These are phyloP conservation scores for peach (Prunus persica) DNA, from an alignment of 306 rosid species.

Conservation along the genomic window DNA sequence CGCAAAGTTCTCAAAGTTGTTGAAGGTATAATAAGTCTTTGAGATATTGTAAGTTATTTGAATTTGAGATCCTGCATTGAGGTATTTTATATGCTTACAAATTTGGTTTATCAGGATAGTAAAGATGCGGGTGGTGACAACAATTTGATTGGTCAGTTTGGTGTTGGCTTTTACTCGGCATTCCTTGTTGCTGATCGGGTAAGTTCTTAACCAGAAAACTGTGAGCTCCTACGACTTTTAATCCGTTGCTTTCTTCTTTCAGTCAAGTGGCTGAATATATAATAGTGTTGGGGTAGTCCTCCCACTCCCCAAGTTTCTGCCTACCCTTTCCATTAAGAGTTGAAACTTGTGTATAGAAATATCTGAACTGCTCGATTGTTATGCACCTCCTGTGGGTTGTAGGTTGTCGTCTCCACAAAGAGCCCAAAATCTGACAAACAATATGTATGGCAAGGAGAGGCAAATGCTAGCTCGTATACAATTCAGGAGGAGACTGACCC, in stretches of 20 bases:
- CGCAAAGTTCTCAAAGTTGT: slow-evolving; percentile 82
- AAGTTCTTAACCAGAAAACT: slow-evolving; percentile 16
- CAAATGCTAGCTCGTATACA: slow-evolving; percentile 88
- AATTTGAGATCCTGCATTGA: not conserved
- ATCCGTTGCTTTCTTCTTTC: not conserved
- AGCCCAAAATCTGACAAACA: slow-evolving; percentile 88
- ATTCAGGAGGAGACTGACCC: slow-evolving; percentile 88
- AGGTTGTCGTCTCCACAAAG: slow-evolving; percentile 93
- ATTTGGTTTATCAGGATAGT: slow-evolving; percentile 57
- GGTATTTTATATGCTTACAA: slow-evolving; percentile 19
- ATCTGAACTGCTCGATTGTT: not conserved
- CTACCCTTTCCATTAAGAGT: not conserved
- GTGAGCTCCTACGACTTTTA: no score
- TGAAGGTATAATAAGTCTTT: slow-evolving; percentile 53
- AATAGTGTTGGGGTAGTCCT: not conserved
- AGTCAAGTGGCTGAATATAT: not conserved
- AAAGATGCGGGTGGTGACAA: slow-evolving; percentile 82
- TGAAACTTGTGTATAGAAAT: not conserved
- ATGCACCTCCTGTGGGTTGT: slow-evolving; percentile 26
- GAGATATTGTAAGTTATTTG: slow-evolving; percentile 2
- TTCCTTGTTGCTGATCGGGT: slow-evolving; percentile 90
- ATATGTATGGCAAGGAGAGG: slow-evolving; percentile 98
- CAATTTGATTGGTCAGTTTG: slow-evolving; percentile 95
- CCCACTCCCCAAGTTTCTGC: not conserved
- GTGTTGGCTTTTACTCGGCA: slow-evolving; percentile 92